Conservation (phyloP, 2,329 filamentous ascomycete species). For the Pezicula radicicola region DNA sequence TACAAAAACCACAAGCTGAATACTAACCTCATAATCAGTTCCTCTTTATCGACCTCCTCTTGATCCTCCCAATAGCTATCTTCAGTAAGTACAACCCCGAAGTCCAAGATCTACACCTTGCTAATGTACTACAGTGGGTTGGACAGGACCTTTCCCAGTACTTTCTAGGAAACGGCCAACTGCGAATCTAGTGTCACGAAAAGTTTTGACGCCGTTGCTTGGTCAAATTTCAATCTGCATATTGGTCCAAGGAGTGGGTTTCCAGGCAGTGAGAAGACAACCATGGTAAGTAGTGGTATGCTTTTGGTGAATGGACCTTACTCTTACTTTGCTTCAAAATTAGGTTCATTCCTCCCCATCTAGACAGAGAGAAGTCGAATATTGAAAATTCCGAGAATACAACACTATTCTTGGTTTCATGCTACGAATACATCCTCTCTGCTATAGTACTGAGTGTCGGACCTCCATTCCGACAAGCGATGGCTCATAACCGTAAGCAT, state of each 20-base stretch:
- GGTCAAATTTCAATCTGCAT: slow-evolving; percentile 86
- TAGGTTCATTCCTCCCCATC: slow-evolving; percentile 74
- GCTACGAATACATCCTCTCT: slow-evolving; percentile 91
- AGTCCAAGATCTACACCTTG: not conserved
- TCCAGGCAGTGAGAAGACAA: slow-evolving; percentile 72
- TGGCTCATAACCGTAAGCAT: slow-evolving; percentile 71
- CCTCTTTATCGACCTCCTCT: slow-evolving; percentile 86
- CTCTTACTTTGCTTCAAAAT: slow-evolving; percentile 13
- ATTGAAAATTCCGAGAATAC: slow-evolving; percentile 93
- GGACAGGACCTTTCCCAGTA: slow-evolving; percentile 78
- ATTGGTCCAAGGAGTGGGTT: slow-evolving; percentile 70
- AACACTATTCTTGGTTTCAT: slow-evolving; percentile 82
- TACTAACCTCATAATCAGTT: slow-evolving; percentile 48
- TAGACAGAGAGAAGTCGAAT: slow-evolving; percentile 77
- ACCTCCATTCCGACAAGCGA: slow-evolving; percentile 79
- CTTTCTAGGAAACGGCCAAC: slow-evolving; percentile 85
- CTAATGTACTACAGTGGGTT: slow-evolving; percentile 74
- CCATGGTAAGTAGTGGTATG: slow-evolving; percentile 57
- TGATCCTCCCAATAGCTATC: slow-evolving; percentile 94
- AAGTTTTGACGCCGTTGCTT: slow-evolving; percentile 84
- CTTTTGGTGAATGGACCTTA: not conserved
- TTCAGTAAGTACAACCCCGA: slow-evolving; percentile 60
- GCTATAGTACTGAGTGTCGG: slow-evolving; percentile 91
- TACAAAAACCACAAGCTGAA: slow-evolving; percentile 3
- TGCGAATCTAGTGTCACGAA: slow-evolving; percentile 86